Base-by-base conservation (phyloP, 345 rosid genomes). In the Dovyalis caffra region DNA sequence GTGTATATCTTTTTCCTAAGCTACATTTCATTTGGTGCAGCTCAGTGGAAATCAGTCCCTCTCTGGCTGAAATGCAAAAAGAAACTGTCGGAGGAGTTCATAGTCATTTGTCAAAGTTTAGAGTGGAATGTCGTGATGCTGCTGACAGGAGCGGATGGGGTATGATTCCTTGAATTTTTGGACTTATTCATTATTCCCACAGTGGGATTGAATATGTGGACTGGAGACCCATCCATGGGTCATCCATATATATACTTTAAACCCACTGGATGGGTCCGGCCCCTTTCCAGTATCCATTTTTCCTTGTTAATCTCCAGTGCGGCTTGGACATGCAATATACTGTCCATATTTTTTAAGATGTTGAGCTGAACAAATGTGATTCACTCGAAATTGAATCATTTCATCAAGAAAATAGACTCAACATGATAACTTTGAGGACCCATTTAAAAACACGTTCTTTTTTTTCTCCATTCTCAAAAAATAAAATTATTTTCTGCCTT, bases 31-130 rank as follows among this genome's bases (percentile, higher is more conserved):
- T 69, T 80, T 72, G 37, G 68, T 82, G 82, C 90, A 95, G 99
- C 68, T 95, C 97, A 62, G 90, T 95, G 79, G 99, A 95, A 86
- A 95, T 95, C 79, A 95, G 99, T 81, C 90, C 96, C 40, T 87
- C 97, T 51, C 84, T 95, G 72, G 98, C 96, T 63, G 84, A 91
- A 76, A 85, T 88, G 83, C 99, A 95, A 68, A 87, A 86, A 79
- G 91, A 89, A 82, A 95, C 97, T 68, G 90, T 95, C 76, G 94
- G 97, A 78, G 89, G 88, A 87, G 92, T 90, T 76, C 86, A 76
- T 47, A 88, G 93, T 82, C 99, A 95, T 83, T 74, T 85, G 72
- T 82, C 92, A 75, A 95, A 87, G 87, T 91, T 91, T 82, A 91
- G 81, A 76, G 97, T 93, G 68, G 97, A 95, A 80, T 75, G 89